Conservation (phyloP, 164 flowering plant genomes). For the Berberis vulgaris region DNA sequence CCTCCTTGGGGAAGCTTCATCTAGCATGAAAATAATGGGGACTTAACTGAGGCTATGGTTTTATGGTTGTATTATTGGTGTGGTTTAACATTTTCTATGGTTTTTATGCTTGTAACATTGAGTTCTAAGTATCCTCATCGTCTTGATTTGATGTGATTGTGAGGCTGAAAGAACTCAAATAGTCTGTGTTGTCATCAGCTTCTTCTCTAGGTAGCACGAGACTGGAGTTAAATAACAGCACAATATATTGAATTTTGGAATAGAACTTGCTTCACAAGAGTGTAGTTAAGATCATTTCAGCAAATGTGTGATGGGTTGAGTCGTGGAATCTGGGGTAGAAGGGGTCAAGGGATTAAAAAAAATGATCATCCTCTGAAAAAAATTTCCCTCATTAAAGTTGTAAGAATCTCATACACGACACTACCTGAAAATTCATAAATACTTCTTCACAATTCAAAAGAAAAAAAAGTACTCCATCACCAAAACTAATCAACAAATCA, state of each 20-base stretch:
- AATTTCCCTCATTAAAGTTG: too few relatives aligned
- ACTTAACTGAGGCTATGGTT: conserved; percentile 12
- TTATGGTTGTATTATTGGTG: background rate
- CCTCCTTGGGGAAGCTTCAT: conserved; percentile 20
- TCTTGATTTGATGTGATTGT: conserved; percentile 10
- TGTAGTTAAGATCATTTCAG: too few relatives aligned
- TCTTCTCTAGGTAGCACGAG: conserved; percentile 38
- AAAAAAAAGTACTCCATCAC: too few relatives aligned
- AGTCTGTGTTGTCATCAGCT: conserved; percentile 78
- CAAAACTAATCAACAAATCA: too few relatives aligned
- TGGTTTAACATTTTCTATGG: background rate
- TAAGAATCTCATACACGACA: too few relatives aligned
- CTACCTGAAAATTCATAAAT: too few relatives aligned
- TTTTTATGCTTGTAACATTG: conserved; percentile 6
- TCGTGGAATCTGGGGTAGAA: too few relatives aligned
- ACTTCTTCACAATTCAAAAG: too few relatives aligned
- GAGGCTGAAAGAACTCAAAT: conserved; percentile 57
- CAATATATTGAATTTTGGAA: conserved; percentile 20
- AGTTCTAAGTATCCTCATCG: conserved; percentile 48
- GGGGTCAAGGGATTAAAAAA: too few relatives aligned
- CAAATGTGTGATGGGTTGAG: too few relatives aligned
- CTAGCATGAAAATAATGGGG: conserved; percentile 23
- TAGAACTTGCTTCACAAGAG: too few relatives aligned
- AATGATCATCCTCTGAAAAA: too few relatives aligned
- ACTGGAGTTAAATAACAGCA: conserved; percentile 66